phyloP scores from a whole-genome alignment of 1,284 basidiomycete genomes.

The Microbotryum scabiosae region DNA sequence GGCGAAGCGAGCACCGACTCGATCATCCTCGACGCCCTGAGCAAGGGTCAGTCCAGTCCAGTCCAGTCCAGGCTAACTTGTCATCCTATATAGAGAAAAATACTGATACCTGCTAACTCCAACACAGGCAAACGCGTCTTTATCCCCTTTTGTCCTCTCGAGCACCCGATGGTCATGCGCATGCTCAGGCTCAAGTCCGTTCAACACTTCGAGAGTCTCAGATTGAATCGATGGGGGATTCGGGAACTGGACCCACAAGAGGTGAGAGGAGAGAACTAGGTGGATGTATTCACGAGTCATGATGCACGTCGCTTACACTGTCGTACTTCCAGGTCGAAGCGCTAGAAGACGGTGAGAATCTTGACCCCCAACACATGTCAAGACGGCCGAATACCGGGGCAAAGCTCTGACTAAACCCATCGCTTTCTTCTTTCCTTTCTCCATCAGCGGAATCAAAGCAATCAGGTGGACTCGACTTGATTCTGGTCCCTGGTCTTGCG shows the following conservation, averaged over 20 bases:
- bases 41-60: slow-evolving; percentile 20
- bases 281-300: background rate
- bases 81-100: background rate
- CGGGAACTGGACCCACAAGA: slow-evolving; percentile 37
- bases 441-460: too few relatives aligned
- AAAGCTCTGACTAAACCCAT: too few relatives aligned
- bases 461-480: slow-evolving; percentile 40
- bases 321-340: background rate
- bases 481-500: slow-evolving; percentile 41
- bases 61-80: background rate
- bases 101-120: background rate
- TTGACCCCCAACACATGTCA: background rate
- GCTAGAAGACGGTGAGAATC: slow-evolving; percentile 18
- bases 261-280: slow-evolving; percentile 21
- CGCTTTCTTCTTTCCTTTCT: too few relatives aligned
- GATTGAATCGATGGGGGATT: slow-evolving; percentile 41
- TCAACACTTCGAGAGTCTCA: slow-evolving; percentile 36
- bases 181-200: slow-evolving; percentile 39
- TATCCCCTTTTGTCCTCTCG: slow-evolving; percentile 39
- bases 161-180: slow-evolving; percentile 37
- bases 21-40: slow-evolving; percentile 37
- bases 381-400: too few relatives aligned
- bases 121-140: slow-evolving; percentile 38
- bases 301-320: background rate
- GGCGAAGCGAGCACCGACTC: slow-evolving; percentile 40